Conservation (phyloP, 345 rosid genomes). For the Eucalyptus cloeziana region DNA sequence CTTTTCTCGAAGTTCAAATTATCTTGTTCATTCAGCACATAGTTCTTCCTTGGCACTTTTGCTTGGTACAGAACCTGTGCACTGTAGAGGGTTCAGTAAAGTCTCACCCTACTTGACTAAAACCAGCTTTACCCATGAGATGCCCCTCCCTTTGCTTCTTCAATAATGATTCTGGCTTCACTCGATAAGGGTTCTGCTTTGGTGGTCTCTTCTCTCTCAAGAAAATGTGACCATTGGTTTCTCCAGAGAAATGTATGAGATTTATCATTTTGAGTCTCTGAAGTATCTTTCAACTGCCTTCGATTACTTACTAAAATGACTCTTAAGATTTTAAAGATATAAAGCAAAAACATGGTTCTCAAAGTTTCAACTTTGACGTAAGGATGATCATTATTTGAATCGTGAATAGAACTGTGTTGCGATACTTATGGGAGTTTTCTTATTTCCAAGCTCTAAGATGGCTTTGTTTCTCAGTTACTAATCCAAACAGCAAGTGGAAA, state of each 20-base stretch:
- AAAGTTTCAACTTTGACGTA: background rate
- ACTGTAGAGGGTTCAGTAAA: background rate
- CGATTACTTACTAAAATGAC: background rate
- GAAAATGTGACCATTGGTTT: background rate
- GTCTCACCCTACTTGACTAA: background rate
- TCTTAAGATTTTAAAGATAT: background rate
- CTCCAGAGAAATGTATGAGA: background rate
- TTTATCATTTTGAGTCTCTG: background rate
- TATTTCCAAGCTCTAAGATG: background rate
- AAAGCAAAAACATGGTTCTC: background rate
- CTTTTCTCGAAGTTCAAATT: background rate
- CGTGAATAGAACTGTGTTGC: background rate
- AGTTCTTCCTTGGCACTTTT: background rate
- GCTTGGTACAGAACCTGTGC: background rate
- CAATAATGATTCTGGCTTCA: background rate
- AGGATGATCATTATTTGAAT: background rate
- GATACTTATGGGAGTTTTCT: background rate
- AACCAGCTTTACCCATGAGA: background rate
- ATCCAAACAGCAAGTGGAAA: background rate
- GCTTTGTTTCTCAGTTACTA: background rate
- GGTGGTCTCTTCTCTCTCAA: background rate
- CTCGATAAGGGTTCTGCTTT: background rate
- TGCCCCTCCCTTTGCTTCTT: background rate
- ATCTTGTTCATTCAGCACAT: background rate
- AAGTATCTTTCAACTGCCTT: background rate